A percentile compares a stretch with the other conserved stretches of the same genome.
phyloP scores from a whole-genome alignment of 2,329 filamentous ascomycete species.

The Rhinocladiella similis region DNA sequence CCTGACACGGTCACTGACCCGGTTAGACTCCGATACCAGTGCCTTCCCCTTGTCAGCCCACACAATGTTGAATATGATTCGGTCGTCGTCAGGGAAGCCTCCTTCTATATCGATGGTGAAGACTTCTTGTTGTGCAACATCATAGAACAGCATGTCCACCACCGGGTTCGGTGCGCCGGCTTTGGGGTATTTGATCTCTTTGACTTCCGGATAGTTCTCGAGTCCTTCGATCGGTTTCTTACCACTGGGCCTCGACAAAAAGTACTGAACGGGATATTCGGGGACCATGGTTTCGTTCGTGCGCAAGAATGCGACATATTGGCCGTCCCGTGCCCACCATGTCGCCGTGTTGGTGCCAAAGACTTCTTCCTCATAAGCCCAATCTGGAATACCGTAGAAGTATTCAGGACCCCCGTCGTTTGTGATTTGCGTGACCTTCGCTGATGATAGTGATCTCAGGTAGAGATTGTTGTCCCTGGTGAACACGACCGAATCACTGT shows the following conservation, averaged over 20 bases:
- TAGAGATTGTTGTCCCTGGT: slow-evolving; percentile 89
- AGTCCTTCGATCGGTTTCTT: slow-evolving; percentile 66
- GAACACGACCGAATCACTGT: slow-evolving; percentile 84
- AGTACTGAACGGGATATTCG: slow-evolving; percentile 91
- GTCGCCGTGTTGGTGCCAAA: slow-evolving; percentile 77
- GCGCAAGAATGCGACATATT: slow-evolving; percentile 84
- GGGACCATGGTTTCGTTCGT: slow-evolving; percentile 93
- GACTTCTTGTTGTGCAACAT: slow-evolving; percentile 71
- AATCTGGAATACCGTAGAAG: slow-evolving; percentile 96
- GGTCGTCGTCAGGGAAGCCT: slow-evolving; percentile 76
- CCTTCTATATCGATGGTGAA: slow-evolving; percentile 77
- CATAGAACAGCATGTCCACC: slow-evolving; percentile 86
- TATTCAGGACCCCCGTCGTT: slow-evolving; percentile 81
- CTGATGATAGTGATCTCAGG: slow-evolving; percentile 65
- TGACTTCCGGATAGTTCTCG: slow-evolving; percentile 86
- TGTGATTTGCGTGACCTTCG: slow-evolving; percentile 71
- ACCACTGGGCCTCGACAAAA: slow-evolving; percentile 81
- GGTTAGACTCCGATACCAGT: slow-evolving; percentile 87
- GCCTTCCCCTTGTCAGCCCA: slow-evolving; percentile 83
- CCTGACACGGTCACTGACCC: slow-evolving; percentile 87
- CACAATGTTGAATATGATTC: slow-evolving; percentile 88
- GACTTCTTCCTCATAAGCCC: slow-evolving; percentile 92
- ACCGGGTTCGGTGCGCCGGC: slow-evolving; percentile 90
- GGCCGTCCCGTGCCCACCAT: slow-evolving; percentile 93
- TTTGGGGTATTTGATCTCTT: slow-evolving; percentile 95